Percentiles rank a stretch among this genome's conserved stretches.
phyloP scores from a whole-genome alignment of 2,329 filamentous ascomycete genomes.

The Exophiala aquamarina region DNA sequence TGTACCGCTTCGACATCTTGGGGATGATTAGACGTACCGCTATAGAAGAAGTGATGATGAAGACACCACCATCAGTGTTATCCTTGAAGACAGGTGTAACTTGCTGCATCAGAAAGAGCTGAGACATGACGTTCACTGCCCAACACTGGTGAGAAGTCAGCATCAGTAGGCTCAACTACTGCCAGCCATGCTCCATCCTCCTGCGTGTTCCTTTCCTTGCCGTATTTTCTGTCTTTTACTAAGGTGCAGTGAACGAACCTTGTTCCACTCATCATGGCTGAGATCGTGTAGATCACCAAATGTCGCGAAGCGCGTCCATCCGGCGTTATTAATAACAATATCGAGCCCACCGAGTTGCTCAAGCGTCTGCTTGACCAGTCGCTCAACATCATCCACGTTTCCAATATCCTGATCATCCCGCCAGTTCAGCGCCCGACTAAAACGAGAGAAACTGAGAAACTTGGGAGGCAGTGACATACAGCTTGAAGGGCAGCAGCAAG shows the following conservation, averaged over 20 bases:
- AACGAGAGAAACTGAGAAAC: no score
- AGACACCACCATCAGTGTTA: constrained; percentile 63
- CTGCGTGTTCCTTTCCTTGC: no score
- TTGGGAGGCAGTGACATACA: constrained; percentile 40
- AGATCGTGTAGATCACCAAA: constrained; percentile 60
- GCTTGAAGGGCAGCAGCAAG: constrained; percentile 61
- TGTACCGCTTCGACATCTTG: not conserved
- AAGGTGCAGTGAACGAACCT: constrained; percentile 36
- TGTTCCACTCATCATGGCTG: constrained; percentile 64
- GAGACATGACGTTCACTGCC: constrained; percentile 61
- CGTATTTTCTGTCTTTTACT: no score
- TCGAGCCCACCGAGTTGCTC: constrained; percentile 67
- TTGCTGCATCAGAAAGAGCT: constrained; percentile 55
- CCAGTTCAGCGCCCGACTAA: not conserved
- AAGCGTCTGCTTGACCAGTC: constrained; percentile 60
- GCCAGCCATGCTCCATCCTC: no score
- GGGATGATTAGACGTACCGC: constrained; percentile 44
- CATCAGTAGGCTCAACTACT: not conserved
- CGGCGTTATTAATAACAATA: constrained; percentile 74
- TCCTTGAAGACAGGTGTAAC: constrained; percentile 59
- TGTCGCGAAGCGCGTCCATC: constrained; percentile 61
- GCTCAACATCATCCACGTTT: constrained; percentile 57
- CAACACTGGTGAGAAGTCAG: constrained; percentile 50
- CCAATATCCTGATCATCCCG: constrained; percentile 56
- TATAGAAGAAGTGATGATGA: constrained; percentile 64